These are phyloP conservation scores for Boletus coccyginus DNA, from an alignment of 768 basidiomycete genomes.

Conservation along the genomic window DNA sequence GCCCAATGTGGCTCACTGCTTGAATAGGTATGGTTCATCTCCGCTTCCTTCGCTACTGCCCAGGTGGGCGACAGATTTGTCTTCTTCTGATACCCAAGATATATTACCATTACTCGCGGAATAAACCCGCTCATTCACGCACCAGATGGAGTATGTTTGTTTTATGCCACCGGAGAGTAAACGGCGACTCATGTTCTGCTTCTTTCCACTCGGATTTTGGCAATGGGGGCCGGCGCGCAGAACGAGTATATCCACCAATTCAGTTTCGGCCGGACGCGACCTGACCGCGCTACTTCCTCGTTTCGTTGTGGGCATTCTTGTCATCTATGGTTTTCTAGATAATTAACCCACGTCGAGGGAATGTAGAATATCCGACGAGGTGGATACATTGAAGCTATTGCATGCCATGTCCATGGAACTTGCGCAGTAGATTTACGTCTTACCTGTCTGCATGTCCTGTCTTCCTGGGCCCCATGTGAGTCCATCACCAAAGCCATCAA, in stretches of 20 bases:
- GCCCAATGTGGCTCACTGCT: slow-evolving; percentile 11
- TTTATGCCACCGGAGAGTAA: not conserved
- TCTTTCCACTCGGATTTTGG: slow-evolving; percentile 1
- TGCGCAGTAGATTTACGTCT: slow-evolving; percentile 73
- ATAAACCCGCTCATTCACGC: not conserved
- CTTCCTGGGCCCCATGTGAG: slow-evolving; percentile 74
- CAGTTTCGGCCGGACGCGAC: slow-evolving; percentile 81
- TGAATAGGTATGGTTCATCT: slow-evolving; percentile 72
- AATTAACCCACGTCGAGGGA: not conserved
- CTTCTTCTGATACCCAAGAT: slow-evolving; percentile 1
- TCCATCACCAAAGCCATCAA: not conserved
- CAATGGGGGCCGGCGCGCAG: slow-evolving; percentile 31
- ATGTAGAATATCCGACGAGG: slow-evolving; percentile 77
- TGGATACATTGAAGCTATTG: slow-evolving; percentile 74
- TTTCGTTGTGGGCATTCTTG: slow-evolving; percentile 53
- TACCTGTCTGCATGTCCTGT: slow-evolving; percentile 83
- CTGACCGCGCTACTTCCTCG: slow-evolving; percentile 75
- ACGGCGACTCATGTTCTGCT: slow-evolving; percentile 17
- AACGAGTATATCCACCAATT: slow-evolving; percentile 81
- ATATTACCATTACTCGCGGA: slow-evolving; percentile 9
- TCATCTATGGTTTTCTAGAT: not conserved
- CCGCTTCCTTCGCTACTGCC: slow-evolving; percentile 75
- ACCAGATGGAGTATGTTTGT: slow-evolving; percentile 28
- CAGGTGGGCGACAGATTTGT: slow-evolving; percentile 40
- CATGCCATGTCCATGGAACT: slow-evolving; percentile 70